These are phyloP conservation scores for Rhodotorula sp. DNA, from an alignment of 1,284 basidiomycete species.

Conservation along the genomic window DNA sequence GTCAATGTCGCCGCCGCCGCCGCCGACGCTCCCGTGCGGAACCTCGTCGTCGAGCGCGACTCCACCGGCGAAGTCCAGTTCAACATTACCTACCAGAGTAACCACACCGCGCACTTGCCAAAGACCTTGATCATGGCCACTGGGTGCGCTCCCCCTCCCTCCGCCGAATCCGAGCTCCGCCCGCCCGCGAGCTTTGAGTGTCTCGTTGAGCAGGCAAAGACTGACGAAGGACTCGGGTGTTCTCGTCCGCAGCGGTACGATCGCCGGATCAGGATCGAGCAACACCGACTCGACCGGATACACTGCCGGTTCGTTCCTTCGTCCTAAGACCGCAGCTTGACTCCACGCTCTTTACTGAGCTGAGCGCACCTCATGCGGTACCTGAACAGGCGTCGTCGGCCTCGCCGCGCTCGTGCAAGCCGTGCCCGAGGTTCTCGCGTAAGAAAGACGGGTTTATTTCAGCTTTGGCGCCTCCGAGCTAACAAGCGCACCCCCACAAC, in stretches of 20 bases:
- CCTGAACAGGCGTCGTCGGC: background rate
- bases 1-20: background rate
- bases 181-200: too few relatives aligned
- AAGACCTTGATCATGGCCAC: slow-evolving; percentile 16
- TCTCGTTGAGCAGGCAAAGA: too few relatives aligned
- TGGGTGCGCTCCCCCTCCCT: background rate
- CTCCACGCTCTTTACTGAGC: too few relatives aligned
- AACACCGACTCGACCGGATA: slow-evolving; percentile 14
- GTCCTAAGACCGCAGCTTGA: too few relatives aligned
- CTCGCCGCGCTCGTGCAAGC: slow-evolving; percentile 31
- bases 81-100: slow-evolving; percentile 16
- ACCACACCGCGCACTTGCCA: background rate
- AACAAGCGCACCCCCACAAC: too few relatives aligned
- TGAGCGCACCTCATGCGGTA: too few relatives aligned
- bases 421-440: slow-evolving; percentile 43
- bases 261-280: slow-evolving; percentile 39
- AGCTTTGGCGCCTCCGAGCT: background rate
- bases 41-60: background rate
- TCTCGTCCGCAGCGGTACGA: slow-evolving; percentile 40
- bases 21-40: background rate
- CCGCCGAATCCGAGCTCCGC: background rate
- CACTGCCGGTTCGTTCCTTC: slow-evolving; percentile 5
- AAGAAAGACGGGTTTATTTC: background rate
- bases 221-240: background rate
- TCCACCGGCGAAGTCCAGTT: background rate